Conservation (phyloP, 179 eudicot species). For the Spinacia oleracea region DNA sequence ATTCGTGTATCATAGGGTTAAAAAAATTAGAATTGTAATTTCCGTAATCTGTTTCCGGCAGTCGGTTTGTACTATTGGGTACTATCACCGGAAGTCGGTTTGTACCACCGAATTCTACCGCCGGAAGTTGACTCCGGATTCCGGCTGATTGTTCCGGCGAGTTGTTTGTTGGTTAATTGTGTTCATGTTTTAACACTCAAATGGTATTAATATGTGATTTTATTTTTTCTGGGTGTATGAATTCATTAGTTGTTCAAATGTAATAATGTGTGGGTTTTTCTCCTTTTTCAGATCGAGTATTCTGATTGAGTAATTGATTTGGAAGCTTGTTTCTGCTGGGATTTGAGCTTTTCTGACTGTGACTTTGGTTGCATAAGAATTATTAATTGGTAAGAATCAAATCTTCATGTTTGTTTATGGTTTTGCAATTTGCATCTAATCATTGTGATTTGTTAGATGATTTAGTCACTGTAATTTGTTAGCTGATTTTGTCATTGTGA, state of each 20-base stretch:
- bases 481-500: no score
- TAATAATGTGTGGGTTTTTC: neutral
- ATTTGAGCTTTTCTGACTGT: conserved; percentile 10
- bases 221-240: neutral
- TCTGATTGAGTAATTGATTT: conserved; percentile 26
- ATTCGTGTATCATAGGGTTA: no score
- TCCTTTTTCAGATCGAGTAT: conserved; percentile 25
- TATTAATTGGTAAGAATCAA: conserved; percentile 19
- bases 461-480: no score
- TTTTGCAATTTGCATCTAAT: neutral
- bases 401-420: neutral
- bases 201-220: conserved; percentile 19
- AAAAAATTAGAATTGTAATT: no score
- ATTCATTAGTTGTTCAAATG: neutral
- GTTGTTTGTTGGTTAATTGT: no score
- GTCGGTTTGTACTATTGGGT: no score
- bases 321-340: conserved; percentile 18
- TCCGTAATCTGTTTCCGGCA: no score
- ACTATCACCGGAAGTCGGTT: no score
- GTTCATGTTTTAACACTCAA: conserved; percentile 11
- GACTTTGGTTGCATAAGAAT: conserved; percentile 15
- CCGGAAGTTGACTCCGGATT: no score
- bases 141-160: no score
- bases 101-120: no score
- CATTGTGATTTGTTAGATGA: neutral